These are phyloP conservation scores for Pulveroboletus ridleyi DNA, from an alignment of 1,284 basidiomycete species.

Conservation along the genomic window DNA sequence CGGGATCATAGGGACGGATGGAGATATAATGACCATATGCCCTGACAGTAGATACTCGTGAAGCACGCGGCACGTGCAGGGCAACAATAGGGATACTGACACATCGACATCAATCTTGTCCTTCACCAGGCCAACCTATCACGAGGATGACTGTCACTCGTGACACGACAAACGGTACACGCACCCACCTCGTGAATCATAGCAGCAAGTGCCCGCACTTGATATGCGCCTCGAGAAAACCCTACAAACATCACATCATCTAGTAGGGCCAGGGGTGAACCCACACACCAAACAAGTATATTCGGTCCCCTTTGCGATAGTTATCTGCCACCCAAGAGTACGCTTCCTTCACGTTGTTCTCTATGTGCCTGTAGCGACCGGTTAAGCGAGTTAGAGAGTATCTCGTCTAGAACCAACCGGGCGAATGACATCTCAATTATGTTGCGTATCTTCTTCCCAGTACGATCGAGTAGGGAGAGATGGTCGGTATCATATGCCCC, in stretches of 20 bases:
- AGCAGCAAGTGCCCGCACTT: neutral
- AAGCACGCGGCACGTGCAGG: neutral
- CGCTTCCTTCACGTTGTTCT: neutral
- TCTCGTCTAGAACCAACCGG: neutral
- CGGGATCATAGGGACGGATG: neutral
- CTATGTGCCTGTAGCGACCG: neutral
- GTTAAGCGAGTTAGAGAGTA: neutral
- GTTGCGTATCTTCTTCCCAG: neutral
- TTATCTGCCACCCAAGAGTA: neutral
- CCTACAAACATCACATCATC: neutral
- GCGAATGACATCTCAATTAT: neutral
- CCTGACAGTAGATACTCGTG: neutral
- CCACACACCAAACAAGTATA: neutral
- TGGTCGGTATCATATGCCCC: neutral
- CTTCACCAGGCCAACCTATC: neutral
- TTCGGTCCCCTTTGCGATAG: neutral
- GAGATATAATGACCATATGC: neutral
- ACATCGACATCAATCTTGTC: neutral
- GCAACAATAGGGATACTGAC: neutral
- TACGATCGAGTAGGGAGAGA: neutral
- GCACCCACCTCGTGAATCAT: neutral
- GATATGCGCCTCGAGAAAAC: neutral
- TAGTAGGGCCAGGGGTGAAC: neutral
- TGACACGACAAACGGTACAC: neutral
- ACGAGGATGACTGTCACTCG: neutral